phyloP scores from a whole-genome alignment of 2,329 filamentous ascomycete genomes.

The Aureobasidium sp. region DNA sequence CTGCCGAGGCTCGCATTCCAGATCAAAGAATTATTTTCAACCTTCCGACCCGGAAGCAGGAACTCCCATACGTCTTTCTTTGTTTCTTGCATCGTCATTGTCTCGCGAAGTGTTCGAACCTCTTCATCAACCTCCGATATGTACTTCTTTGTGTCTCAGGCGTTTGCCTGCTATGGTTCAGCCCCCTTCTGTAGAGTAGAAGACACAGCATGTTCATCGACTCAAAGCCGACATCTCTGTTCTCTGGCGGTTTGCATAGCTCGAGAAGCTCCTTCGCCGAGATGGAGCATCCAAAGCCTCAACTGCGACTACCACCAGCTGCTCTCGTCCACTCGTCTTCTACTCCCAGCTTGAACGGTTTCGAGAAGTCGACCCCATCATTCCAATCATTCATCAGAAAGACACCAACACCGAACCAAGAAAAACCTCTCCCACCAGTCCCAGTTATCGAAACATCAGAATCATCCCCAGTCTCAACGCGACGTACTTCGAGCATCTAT shows the following conservation, averaged over 20 bases:
- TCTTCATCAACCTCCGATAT: background rate
- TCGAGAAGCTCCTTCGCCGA: background rate
- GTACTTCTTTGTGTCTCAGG: conserved; percentile 11
- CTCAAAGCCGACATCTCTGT: conserved; percentile 17
- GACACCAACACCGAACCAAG: conserved; percentile 21
- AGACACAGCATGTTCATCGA: conserved; percentile 19
- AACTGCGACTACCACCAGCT: conserved; percentile 10
- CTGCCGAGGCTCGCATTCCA: background rate
- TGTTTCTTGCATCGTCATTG: background rate
- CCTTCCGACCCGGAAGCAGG: background rate
- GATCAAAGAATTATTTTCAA: background rate
- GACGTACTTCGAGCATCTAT: conserved; percentile 26
- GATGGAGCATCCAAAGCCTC: conserved; percentile 11
- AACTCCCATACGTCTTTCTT: background rate
- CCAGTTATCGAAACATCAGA: conserved; percentile 13
- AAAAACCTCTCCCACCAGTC: conserved; percentile 26
- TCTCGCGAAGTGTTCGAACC: background rate
- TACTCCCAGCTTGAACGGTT: conserved; percentile 14
- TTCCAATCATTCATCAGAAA: conserved; percentile 26
- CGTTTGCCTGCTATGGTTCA: background rate
- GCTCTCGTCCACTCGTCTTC: conserved; percentile 6
- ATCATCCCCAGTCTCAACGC: background rate
- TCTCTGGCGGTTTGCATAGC: background rate
- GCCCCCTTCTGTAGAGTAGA: background rate
- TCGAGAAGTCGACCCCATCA: conserved; percentile 23